Percentiles rank a stretch among this genome's conserved stretches.
These are phyloP conservation scores for Phtheirospermum japonicum DNA, from an alignment of 257 asterid genomes.

Conservation along the genomic window DNA sequence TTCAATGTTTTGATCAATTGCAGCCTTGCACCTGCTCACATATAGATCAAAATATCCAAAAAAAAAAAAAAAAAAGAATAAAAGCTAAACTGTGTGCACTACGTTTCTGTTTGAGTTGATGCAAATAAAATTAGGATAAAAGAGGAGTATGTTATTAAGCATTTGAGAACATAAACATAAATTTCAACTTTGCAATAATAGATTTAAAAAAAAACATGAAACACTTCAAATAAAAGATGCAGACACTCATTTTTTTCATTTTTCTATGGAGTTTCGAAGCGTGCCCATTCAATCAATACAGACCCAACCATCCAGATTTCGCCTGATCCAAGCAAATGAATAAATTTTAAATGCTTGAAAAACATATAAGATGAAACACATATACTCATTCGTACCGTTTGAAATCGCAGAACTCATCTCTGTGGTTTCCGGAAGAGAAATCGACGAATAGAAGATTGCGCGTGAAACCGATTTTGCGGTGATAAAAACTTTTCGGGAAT, in stretches of 20 bases:
- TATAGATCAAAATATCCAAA: neutral
- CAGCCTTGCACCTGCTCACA: neutral
- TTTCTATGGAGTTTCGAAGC: neutral
- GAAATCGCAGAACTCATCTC: constrained; percentile 7
- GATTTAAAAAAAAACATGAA: neutral
- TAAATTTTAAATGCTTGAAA: too few relatives aligned
- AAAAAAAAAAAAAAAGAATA: neutral
- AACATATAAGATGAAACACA: too few relatives aligned
- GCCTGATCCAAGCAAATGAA: neutral
- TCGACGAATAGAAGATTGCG: neutral
- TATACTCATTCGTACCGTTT: constrained; percentile 25
- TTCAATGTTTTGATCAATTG: neutral
- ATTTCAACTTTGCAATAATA: neutral
- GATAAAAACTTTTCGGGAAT: neutral
- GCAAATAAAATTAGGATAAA: constrained; percentile 10
- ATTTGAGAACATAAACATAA: neutral
- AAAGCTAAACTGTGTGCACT: neutral
- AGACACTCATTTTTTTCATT: neutral
- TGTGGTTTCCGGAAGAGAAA: neutral
- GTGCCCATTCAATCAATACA: neutral
- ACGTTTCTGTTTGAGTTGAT: neutral
- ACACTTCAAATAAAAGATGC: constrained; percentile 6
- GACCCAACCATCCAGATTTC: too few relatives aligned
- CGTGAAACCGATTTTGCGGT: neutral
- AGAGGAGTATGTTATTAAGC: neutral